phyloP scores from a whole-genome alignment of 768 basidiomycete species.

The Boletus subcaerulescens region DNA sequence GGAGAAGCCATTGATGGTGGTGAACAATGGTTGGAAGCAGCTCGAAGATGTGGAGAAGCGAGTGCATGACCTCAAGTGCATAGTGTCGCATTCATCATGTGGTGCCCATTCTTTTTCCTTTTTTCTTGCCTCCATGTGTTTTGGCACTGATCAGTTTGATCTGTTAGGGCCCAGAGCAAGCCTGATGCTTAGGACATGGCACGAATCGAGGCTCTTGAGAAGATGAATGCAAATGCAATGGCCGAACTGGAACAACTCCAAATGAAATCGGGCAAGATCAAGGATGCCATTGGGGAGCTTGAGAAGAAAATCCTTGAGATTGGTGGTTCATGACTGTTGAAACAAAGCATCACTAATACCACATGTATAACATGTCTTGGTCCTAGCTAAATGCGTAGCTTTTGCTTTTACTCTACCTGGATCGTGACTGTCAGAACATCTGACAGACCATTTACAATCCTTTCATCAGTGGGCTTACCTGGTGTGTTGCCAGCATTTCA shows the following conservation, averaged over 20 bases:
- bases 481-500: too few species aligned
- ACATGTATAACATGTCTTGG: too few species aligned
- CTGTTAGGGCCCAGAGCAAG: slow-evolving; percentile 68
- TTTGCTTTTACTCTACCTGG: too few species aligned
- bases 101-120: neutral
- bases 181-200: slow-evolving; percentile 79
- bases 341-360: too few species aligned
- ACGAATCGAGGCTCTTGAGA: slow-evolving; percentile 71
- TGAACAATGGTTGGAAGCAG: slow-evolving; percentile 58
- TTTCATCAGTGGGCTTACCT: too few species aligned
- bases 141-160: neutral
- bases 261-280: slow-evolving; percentile 62
- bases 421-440: too few species aligned
- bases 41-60: slow-evolving; percentile 75
- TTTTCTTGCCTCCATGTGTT: neutral
- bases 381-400: too few species aligned
- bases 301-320: slow-evolving; percentile 93
- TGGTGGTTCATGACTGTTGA: slow-evolving; percentile 85
- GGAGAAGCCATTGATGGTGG: slow-evolving; percentile 81
- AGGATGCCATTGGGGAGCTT: slow-evolving; percentile 79
- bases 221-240: slow-evolving; percentile 55
- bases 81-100: slow-evolving; percentile 3
- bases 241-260: slow-evolving; percentile 65
- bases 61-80: slow-evolving; percentile 76
- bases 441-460: too few species aligned